A percentile compares a stretch with the other conserved stretches of the same genome.
Conservation (phyloP, 2,329 filamentous ascomycete species). For the Talaromyces sp. region DNA sequence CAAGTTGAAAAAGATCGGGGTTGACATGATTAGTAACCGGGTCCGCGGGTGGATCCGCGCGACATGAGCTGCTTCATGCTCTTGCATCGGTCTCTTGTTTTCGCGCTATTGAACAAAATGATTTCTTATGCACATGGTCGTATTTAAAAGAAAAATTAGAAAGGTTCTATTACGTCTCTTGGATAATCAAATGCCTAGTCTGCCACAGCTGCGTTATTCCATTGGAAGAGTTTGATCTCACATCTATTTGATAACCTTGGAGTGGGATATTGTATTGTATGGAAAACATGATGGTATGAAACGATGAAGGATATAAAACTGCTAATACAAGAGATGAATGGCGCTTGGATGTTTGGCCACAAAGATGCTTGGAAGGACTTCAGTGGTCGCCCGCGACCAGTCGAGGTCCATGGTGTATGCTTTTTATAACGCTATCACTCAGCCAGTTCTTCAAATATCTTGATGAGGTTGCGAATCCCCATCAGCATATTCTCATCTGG, state of each 20-base stretch:
- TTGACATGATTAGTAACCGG: constrained; percentile 4
- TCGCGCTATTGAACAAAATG: too few species aligned
- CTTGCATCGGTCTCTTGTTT: too few species aligned
- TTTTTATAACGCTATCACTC: constrained; percentile 9
- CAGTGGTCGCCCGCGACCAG: constrained; percentile 32
- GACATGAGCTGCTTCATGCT: background rate
- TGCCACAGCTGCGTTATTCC: too few species aligned
- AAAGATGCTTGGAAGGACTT: constrained; percentile 1
- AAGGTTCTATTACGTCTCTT: too few species aligned
- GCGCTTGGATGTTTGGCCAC: background rate
- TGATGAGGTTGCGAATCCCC: constrained; percentile 71
- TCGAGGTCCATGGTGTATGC: constrained; percentile 11
- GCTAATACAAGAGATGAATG: background rate
- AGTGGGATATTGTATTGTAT: too few species aligned
- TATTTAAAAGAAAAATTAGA: too few species aligned
- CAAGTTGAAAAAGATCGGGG: constrained; percentile 19
- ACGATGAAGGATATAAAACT: too few species aligned
- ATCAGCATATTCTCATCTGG: constrained; percentile 81
- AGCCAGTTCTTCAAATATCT: constrained; percentile 70
- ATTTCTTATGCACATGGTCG: too few species aligned
- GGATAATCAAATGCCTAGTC: too few species aligned
- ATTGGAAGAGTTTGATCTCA: too few species aligned
- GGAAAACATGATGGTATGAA: background rate
- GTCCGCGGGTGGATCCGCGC: background rate
- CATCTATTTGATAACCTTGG: too few species aligned